phyloP scores from a whole-genome alignment of 345 rosid genomes.

The Turnera subulata region DNA sequence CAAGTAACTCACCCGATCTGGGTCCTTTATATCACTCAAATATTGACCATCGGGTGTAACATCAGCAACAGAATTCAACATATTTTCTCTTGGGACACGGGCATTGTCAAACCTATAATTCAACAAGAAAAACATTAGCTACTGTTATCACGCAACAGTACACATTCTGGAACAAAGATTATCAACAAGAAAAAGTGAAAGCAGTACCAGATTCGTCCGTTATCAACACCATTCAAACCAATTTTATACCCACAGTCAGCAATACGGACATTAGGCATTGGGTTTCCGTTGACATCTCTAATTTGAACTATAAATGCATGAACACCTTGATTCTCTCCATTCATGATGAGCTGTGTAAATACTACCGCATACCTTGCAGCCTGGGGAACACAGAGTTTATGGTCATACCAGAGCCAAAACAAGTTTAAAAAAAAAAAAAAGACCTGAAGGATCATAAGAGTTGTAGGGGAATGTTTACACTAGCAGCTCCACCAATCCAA shows the following conservation, averaged over 20 bases:
- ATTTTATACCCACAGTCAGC: conserved; percentile 96
- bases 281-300: conserved; percentile 69
- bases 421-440: conserved; percentile 7
- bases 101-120: conserved; percentile 93
- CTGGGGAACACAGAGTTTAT: too few species aligned
- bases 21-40: conserved; percentile 73
- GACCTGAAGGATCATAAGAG: not conserved
- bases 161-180: not conserved
- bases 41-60: conserved; percentile 84
- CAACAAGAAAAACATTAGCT: not conserved
- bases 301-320: conserved; percentile 90
- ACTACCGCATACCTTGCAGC: conserved; percentile 93
- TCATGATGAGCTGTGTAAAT: conserved; percentile 78
- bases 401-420: too few species aligned
- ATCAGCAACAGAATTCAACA: conserved; percentile 92
- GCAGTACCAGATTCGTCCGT: conserved; percentile 85
- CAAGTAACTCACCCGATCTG: conserved; percentile 75
- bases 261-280: conserved; percentile 68
- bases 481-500: conserved; percentile 98
- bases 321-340: conserved; percentile 81
- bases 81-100: conserved; percentile 85
- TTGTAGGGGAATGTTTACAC: conserved; percentile 33
- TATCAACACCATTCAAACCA: conserved; percentile 95
- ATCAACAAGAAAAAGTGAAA: not conserved
- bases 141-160: conserved; percentile 7